These are phyloP conservation scores for Cnidoscolus chayamansa DNA, from an alignment of 441 rosid genomes.

Conservation along the genomic window DNA sequence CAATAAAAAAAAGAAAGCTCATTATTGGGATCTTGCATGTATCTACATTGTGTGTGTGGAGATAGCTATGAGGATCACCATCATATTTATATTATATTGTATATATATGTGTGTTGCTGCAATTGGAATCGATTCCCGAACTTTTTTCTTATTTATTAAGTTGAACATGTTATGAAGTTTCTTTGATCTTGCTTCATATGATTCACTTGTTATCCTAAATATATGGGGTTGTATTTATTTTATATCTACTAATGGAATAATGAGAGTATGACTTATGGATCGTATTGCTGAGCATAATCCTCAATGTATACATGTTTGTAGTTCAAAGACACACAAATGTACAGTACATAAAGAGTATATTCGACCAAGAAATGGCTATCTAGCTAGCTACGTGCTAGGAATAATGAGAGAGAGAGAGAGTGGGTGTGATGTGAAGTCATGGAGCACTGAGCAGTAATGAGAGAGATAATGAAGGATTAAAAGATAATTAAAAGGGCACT, in stretches of 20 bases:
- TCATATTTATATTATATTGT: not conserved
- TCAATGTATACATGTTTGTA: no score
- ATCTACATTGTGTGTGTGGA: slow-evolving; percentile 24
- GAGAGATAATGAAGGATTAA: not conserved
- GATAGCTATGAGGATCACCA: slow-evolving; percentile 19
- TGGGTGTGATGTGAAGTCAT: not conserved
- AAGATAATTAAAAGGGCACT: not conserved
- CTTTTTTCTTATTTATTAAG: no score
- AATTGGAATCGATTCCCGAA: slow-evolving; percentile 7
- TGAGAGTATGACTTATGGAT: no score
- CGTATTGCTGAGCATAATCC: no score
- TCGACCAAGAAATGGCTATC: no score
- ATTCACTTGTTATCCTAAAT: no score
- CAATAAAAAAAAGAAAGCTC: slow-evolving; percentile 13
- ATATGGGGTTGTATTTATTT: no score
- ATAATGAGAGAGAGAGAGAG: not conserved
- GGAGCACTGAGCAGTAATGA: not conserved
- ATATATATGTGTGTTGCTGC: not conserved
- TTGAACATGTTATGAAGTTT: no score
- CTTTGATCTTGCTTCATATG: no score
- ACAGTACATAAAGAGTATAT: no score
- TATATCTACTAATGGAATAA: no score
- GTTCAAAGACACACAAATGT: no score
- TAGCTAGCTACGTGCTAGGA: not conserved
- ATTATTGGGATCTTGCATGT: slow-evolving; percentile 42